Conservation (phyloP, 495 filamentous ascomycete species). For the Xylaria curta region DNA sequence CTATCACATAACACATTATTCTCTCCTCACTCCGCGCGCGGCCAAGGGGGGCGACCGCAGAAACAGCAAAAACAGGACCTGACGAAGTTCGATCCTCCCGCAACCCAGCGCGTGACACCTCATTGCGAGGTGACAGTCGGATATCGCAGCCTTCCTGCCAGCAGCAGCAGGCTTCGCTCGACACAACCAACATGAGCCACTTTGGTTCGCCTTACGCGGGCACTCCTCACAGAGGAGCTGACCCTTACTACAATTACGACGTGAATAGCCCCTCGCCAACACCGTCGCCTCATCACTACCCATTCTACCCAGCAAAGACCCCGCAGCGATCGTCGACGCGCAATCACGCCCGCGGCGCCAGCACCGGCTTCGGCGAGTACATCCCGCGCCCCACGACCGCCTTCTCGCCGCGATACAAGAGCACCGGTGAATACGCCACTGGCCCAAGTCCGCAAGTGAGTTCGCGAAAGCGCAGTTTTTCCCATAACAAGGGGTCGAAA, state of each 20-base stretch:
- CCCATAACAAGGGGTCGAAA: slow-evolving; percentile 44
- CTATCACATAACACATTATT: slow-evolving; percentile 22
- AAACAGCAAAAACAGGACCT: slow-evolving; percentile 26
- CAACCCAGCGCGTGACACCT: slow-evolving; percentile 20
- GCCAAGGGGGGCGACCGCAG: slow-evolving; percentile 33
- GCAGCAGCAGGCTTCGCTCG: slow-evolving; percentile 18
- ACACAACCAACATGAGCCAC: slow-evolving; percentile 50
- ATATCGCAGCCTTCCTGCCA: slow-evolving; percentile 34
- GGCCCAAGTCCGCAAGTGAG: slow-evolving; percentile 59
- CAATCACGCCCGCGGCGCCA: slow-evolving; percentile 52
- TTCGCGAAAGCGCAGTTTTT: slow-evolving; percentile 59
- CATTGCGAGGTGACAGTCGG: slow-evolving; percentile 22
- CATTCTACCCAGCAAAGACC: slow-evolving; percentile 52
- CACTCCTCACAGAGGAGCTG: slow-evolving; percentile 47
- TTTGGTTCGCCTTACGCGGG: slow-evolving; percentile 54
- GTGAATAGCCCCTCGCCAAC: slow-evolving; percentile 58
- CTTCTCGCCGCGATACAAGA: slow-evolving; percentile 57
- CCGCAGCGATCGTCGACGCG: slow-evolving; percentile 56
- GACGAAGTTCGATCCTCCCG: slow-evolving; percentile 22
- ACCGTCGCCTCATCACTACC: slow-evolving; percentile 55
- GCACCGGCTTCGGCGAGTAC: slow-evolving; percentile 47
- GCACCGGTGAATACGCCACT: slow-evolving; percentile 63
- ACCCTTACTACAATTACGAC: slow-evolving; percentile 40
- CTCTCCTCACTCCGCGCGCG: slow-evolving; percentile 25
- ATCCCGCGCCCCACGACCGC: slow-evolving; percentile 43